Percentiles rank a stretch among this genome's conserved stretches.
These are phyloP conservation scores for Bruguiera gymnorhiza DNA, from an alignment of 345 rosid genomes.

Conservation along the genomic window DNA sequence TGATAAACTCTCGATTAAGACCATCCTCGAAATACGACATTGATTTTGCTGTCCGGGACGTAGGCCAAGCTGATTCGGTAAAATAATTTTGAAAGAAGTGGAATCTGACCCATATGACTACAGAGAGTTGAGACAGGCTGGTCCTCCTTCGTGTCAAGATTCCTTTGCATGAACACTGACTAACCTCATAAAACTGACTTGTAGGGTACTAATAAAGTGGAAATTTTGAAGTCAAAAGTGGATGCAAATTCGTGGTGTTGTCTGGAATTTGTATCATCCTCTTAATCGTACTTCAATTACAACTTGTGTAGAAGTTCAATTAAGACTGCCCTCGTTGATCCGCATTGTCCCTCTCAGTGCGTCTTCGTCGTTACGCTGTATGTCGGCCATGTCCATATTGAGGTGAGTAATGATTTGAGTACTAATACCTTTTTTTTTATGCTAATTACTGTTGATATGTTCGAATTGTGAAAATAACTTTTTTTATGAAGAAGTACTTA, in stretches of 20 bases:
- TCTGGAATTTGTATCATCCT: conserved; percentile 26
- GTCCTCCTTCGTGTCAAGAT: conserved; percentile 29
- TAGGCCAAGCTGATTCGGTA: conserved; percentile 19
- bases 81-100: conserved; percentile 30
- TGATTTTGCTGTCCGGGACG: conserved; percentile 36
- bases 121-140: conserved; percentile 23
- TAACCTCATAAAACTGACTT: neutral
- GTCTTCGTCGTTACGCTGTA: conserved; percentile 14
- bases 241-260: conserved; percentile 17
- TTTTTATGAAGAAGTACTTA: too few species aligned
- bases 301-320: neutral
- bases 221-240: conserved; percentile 12
- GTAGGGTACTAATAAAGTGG: conserved; percentile 1
- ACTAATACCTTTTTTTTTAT: too few species aligned
- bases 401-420: too few species aligned
- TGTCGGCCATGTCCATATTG: neutral
- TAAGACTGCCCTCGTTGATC: neutral
- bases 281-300: conserved; percentile 1
- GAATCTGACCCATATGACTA: conserved; percentile 27
- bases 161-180: conserved; percentile 2
- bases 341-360: too few species aligned
- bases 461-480: too few species aligned
- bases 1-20: too few species aligned
- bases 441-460: too few species aligned
- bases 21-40: conserved; percentile 34